A percentile compares a stretch with the other conserved stretches of the same genome.
Evolutionary conservation across 495 filamentous ascomycete genomes (phyloP).

Genomic region (Talaromyces wortmannii): DNA sequence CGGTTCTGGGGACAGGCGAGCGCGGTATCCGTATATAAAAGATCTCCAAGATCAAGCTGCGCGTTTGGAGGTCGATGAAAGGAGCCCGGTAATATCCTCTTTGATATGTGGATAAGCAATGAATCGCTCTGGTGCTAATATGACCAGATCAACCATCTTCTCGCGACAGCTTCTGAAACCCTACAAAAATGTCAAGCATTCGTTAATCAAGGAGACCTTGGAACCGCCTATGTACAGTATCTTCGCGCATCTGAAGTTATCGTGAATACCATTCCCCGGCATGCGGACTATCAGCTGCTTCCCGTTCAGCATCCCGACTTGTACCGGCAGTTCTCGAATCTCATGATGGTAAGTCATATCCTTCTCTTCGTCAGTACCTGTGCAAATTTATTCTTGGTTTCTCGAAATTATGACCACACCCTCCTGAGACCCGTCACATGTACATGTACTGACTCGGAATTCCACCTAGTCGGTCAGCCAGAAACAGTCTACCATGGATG

Average conservation of each 20-base stretch:
- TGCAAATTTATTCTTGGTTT: too few species aligned
- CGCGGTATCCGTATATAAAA: conserved; percentile 62
- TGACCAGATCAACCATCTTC: conserved; percentile 24
- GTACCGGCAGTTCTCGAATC: conserved; percentile 33
- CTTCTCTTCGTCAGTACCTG: neutral
- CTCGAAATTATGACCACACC: neutral
- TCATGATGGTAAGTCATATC: conserved; percentile 28
- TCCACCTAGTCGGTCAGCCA: conserved; percentile 28
- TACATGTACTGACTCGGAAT: neutral
- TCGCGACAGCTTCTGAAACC: conserved; percentile 27
- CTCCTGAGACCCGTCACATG: too few species aligned
- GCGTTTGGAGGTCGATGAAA: conserved; percentile 31
- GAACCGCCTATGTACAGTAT: conserved; percentile 68
- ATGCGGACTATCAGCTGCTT: conserved; percentile 52
- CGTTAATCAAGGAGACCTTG: conserved; percentile 44
- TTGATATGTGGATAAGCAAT: neutral
- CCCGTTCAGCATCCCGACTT: conserved; percentile 24
- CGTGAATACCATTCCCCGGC: conserved; percentile 63
- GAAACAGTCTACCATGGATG: conserved; percentile 40
- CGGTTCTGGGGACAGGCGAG: conserved; percentile 10
- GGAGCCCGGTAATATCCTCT: conserved; percentile 29
- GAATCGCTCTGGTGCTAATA: conserved; percentile 11
- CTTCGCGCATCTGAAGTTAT: conserved; percentile 72
- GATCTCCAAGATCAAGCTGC: conserved; percentile 54
- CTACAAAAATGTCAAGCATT: conserved; percentile 25